Conservation (phyloP, 148 eudicot species). For the Rhododendron ovatum region DNA sequence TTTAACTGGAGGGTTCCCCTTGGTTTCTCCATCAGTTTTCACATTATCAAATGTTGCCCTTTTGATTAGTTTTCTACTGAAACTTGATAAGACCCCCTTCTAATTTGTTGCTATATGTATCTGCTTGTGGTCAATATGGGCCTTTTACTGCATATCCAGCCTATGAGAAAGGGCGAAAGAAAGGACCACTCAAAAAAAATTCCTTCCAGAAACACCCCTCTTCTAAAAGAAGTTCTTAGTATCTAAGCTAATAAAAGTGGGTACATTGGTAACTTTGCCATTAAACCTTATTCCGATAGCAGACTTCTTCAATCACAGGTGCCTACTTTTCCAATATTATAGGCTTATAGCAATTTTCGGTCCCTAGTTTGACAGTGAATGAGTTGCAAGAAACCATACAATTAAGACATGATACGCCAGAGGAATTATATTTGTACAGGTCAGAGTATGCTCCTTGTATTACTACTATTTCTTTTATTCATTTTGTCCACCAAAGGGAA, state of each 20-base stretch:
- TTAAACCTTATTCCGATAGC: background rate
- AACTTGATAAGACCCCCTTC: background rate
- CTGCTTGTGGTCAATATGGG: background rate
- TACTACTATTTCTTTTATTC: background rate
- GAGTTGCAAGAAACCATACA: background rate
- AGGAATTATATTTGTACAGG: background rate
- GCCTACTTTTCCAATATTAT: background rate
- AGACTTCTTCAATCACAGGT: background rate
- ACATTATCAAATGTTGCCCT: slow-evolving; percentile 10
- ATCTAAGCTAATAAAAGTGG: background rate
- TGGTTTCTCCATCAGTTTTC: slow-evolving; percentile 14
- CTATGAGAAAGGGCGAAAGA: background rate
- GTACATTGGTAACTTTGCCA: background rate
- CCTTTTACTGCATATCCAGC: background rate
- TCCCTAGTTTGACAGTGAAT: background rate
- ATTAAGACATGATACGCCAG: background rate
- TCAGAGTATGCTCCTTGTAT: background rate
- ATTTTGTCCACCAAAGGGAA: background rate
- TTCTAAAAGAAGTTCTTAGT: background rate
- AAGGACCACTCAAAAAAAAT: background rate
- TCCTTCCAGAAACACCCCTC: background rate
- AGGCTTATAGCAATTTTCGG: background rate
- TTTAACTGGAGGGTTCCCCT: background rate
- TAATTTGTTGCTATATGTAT: background rate
- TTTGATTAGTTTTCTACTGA: background rate